Conservation (phyloP, 2,329 filamentous ascomycete species). For the Aspergillus sp. region DNA sequence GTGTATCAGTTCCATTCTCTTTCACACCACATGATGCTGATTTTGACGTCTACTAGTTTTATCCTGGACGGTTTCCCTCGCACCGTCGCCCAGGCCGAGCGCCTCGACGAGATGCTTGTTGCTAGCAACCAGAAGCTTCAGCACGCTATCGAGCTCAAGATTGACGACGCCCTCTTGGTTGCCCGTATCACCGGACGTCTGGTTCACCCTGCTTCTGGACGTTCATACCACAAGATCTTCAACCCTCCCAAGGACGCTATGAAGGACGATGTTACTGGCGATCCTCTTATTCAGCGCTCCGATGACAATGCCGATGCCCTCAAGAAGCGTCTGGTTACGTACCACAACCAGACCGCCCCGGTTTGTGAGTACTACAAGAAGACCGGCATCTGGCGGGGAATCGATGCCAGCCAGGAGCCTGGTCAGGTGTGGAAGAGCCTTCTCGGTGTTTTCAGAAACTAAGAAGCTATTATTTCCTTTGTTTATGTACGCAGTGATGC, state of each 20-base stretch:
- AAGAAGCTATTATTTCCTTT: slow-evolving; percentile 11
- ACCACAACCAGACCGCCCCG: slow-evolving; percentile 89
- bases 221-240: slow-evolving; percentile 98
- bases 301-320: slow-evolving; percentile 96
- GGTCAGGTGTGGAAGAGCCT: slow-evolving; percentile 94
- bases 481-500: slow-evolving; percentile 6
- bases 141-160: slow-evolving; percentile 94
- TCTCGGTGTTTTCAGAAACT: slow-evolving; percentile 73
- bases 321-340: slow-evolving; percentile 90
- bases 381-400: slow-evolving; percentile 92
- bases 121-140: slow-evolving; percentile 79
- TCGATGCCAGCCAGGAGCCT: slow-evolving; percentile 95
- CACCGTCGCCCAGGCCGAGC: slow-evolving; percentile 91
- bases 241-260: slow-evolving; percentile 93
- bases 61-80: slow-evolving; percentile 98
- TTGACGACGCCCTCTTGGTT: slow-evolving; percentile 90
- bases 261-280: slow-evolving; percentile 95
- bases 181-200: slow-evolving; percentile 95
- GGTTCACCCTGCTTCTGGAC: slow-evolving; percentile 91
- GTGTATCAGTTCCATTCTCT: slow-evolving; percentile 36
- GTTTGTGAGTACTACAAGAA: slow-evolving; percentile 97
- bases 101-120: slow-evolving; percentile 87
- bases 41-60: slow-evolving; percentile 62
- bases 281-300: slow-evolving; percentile 91
- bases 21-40: slow-evolving; percentile 17